Conservation (phyloP, 495 filamentous ascomycete genomes). For the Rhizodiscina lignyota region DNA sequence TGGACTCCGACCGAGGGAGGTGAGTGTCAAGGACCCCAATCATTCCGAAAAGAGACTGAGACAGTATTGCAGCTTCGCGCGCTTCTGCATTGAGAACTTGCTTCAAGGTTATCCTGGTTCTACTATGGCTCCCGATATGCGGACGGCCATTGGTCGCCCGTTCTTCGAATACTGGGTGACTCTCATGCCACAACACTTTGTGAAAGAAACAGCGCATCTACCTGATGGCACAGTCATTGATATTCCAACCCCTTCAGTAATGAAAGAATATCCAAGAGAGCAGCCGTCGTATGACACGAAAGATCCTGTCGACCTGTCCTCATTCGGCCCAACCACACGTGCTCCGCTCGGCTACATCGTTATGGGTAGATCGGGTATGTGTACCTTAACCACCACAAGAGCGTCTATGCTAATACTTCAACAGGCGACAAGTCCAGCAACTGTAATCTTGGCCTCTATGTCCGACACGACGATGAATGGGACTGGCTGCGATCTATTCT, state of each 20-base stretch:
- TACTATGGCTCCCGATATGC: constrained; percentile 9
- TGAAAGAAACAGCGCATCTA: constrained; percentile 5
- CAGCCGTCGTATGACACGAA: constrained; percentile 4
- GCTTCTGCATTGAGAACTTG: constrained; percentile 7
- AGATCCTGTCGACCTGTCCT: constrained; percentile 5
- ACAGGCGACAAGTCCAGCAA: constrained; percentile 1
- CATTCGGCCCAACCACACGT: constrained; percentile 5
- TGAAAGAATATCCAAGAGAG: constrained; percentile 2
- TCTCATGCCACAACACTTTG: constrained; percentile 4
- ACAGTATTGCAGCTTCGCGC: constrained; percentile 7
- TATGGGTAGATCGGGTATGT: not conserved
- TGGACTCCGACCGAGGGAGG: no score
- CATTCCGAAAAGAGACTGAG: no score
- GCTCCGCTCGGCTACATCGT: constrained; percentile 7
- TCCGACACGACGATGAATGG: constrained; percentile 9
- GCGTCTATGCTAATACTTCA: no score
- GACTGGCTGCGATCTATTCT: constrained; percentile 9
- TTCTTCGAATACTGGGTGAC: constrained; percentile 7
- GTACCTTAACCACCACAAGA: no score
- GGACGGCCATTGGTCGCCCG: constrained; percentile 4
- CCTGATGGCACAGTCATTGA: constrained; percentile 3
- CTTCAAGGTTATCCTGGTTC: constrained; percentile 8
- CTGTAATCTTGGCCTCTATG: constrained; percentile 1
- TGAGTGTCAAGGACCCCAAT: no score
- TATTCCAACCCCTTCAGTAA: constrained; percentile 3